Base-by-base conservation (phyloP, 352 stramenopile genomes). In the Blastocystis hominis region DNA sequence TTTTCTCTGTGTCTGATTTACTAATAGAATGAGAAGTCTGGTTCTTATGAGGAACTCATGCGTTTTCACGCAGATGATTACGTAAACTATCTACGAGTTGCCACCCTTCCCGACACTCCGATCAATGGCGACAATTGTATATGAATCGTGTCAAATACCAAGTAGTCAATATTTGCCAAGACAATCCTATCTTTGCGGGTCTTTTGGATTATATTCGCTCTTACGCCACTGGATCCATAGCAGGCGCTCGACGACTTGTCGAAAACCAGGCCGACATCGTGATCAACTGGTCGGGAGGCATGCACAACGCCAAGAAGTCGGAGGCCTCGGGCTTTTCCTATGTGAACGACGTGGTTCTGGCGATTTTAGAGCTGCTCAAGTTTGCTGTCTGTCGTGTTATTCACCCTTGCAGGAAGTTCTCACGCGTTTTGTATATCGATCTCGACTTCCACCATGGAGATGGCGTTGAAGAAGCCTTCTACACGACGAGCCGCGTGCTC, bases 381-480 rank as follows among this genome's bases (percentile, higher is more conserved):
- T 95, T n/a, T 4, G 0, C 15, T 81, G 7, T 84, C 2, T 68
- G 36, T 15, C 62, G 93, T 66, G 30, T 9, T 62, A 64, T 64
- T 30, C 24, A 30, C 24, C 10, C 36, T 62, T 10, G 42, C 63
- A 80, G 70, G 55, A 47, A 61, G 44, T 95, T 98, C 90, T 92
- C 94, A 4, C 91, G 96, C 15, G 96, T 99, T 20, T 90, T 99
- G 10, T 99, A 99, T 91, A 97, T 99, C 90, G 96, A 99, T 90
- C 98, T 99, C 90, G 96, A 99, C 90, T 95, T 98, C 13, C 96
- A 98, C 90, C 96, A 98, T 89, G 96, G 96, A 46, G 96, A 98
- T 90, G 96, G 96, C 24, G 96, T 98, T 10, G 97, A 95, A 93
- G 97, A 97, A 93, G 96, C 89, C 90, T 99, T 95, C 88, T 97